These are phyloP conservation scores for Dovyalis caffra DNA, from an alignment of 345 rosid species.

Conservation along the genomic window DNA sequence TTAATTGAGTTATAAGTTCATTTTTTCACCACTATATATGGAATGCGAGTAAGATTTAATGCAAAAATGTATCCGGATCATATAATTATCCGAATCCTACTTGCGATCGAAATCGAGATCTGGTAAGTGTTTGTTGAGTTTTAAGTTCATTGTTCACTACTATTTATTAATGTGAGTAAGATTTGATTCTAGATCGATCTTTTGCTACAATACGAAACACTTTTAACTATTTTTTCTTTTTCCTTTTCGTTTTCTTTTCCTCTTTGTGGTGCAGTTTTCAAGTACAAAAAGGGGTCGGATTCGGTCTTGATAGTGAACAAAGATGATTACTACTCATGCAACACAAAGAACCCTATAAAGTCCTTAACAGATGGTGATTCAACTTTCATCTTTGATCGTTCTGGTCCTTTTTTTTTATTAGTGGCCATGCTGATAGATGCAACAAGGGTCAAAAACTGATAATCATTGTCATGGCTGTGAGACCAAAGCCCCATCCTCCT, in stretches of 20 bases:
- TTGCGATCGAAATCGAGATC: too few species aligned
- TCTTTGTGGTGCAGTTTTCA: constrained; percentile 51
- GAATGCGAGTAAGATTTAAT: too few species aligned
- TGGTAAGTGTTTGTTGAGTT: too few species aligned
- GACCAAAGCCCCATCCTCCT: constrained; percentile 27
- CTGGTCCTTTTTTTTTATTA: constrained; percentile 86
- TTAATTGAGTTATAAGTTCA: too few species aligned
- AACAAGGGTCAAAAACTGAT: constrained; percentile 59
- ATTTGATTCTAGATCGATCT: too few species aligned
- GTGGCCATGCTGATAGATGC: constrained; percentile 64
- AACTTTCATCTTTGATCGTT: constrained; percentile 48
- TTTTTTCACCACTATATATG: too few species aligned
- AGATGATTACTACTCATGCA: constrained; percentile 59
- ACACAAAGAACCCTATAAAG: constrained; percentile 44
- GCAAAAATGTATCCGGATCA: too few species aligned
- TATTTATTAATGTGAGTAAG: too few species aligned
- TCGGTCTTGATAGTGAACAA: constrained; percentile 62
- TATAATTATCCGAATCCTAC: too few species aligned
- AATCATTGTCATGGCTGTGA: constrained; percentile 59
- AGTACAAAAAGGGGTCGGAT: constrained; percentile 63
- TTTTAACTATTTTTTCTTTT: too few species aligned
- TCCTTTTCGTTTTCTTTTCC: neutral
- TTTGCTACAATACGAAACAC: too few species aligned
- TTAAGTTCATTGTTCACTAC: too few species aligned
- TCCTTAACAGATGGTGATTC: constrained; percentile 60